These are phyloP conservation scores for Cladosporium sp. DNA, from an alignment of 2,329 filamentous ascomycete species.

Conservation along the genomic window DNA sequence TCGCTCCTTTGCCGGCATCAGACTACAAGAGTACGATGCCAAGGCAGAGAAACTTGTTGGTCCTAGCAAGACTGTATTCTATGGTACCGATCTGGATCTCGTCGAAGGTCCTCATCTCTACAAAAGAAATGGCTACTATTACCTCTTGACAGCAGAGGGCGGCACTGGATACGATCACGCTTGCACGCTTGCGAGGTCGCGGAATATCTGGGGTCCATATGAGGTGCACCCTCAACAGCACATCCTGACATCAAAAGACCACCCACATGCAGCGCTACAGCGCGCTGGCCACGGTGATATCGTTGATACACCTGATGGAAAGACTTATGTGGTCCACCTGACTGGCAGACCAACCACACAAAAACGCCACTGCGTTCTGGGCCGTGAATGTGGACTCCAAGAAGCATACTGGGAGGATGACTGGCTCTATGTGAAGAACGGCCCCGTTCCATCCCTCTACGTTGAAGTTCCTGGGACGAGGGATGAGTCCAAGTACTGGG, in stretches of 20 bases:
- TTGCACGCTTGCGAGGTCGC: constrained; percentile 55
- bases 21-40: constrained; percentile 13
- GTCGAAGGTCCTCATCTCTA: constrained; percentile 54
- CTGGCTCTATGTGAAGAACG: constrained; percentile 50
- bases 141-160: constrained; percentile 50
- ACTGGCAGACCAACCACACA: constrained; percentile 46
- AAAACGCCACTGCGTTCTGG: constrained; percentile 41
- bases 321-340: constrained; percentile 49
- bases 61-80: constrained; percentile 13
- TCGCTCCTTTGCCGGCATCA: constrained; percentile 15
- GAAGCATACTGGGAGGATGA: constrained; percentile 48
- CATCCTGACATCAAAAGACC: constrained; percentile 47
- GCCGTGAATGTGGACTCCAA: constrained; percentile 49
- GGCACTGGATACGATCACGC: constrained; percentile 60
- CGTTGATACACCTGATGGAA: constrained; percentile 42
- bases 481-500: constrained; percentile 12
- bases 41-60: constrained; percentile 13
- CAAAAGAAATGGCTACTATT: constrained; percentile 56
- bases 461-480: constrained; percentile 8
- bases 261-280: constrained; percentile 46
- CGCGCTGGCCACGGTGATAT: constrained; percentile 49
- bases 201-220: constrained; percentile 57
- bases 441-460: constrained; percentile 20
- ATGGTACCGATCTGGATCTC: constrained; percentile 11
- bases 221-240: constrained; percentile 54